Base-by-base conservation (phyloP, 176 grass and related monocot species). In the Otatea glauca region DNA sequence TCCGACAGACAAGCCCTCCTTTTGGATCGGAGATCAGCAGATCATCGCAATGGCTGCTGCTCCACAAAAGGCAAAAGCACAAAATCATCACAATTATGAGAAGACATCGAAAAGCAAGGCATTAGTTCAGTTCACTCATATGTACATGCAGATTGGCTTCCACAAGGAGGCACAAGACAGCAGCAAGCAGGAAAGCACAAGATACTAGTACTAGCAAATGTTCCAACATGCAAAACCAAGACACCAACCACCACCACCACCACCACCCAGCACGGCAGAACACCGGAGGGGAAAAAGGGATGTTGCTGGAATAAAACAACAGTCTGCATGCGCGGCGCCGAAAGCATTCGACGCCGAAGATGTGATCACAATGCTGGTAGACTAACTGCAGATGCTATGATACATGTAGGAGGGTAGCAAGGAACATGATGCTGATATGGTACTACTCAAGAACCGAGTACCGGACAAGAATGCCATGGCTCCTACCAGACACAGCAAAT, bases 401-500 rank as follows among this genome's bases (percentile, higher is more conserved):
- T 32, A 53, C 4, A 63, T 59, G 50, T 62, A 37, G 70, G 49
- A 47, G 54, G 72, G 48, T 21, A 74, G 45, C 76, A 74, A 48
- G 60, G 75, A 60, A 68, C 81, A 80, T 74, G 75, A 74, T 37
- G 25, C 48, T 68, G 60, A 60, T 42, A 81, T 65, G 27, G 27
- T 42, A 45, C 85, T 58, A 74, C 27, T 43, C 32, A 53, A 56
- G 82, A 76, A 77, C 86, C 64, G 13, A 64, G 70, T 18, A 81
- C 51, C 45, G 5, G 71, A 42, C 64, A 65, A 35, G 7, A 81
- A 75, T 53, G 38, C 25, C 82, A 70, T 43, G 79, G 64, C 64
- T 88, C 64, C 72, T 70, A 82, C 41, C 77, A 75, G 21, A 81
- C 24, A 80, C 70, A 74, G 77, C 70, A 81, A 85, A 84, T 14